Evolutionary conservation across 2,329 filamentous ascomycete species (phyloP), one percentile per base, ranked within the genome.

Genomic region (Xylariales sp.): DNA sequence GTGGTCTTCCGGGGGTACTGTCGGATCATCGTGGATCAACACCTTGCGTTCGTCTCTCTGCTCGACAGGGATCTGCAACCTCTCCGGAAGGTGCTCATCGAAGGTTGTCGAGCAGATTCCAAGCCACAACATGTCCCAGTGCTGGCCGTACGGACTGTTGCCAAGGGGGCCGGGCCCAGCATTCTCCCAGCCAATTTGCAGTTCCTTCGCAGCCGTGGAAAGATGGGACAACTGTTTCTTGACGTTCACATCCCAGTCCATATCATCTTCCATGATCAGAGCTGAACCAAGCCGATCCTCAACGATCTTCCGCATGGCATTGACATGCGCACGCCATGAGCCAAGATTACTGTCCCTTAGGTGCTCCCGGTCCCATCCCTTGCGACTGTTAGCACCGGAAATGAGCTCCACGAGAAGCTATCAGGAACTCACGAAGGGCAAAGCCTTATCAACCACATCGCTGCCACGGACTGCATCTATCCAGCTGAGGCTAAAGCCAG

Each of bases 91-190:
- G 20, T 50, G 36, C 42, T 54, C 46, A 4, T 60, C 58, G 39
- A 65, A 60, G 9, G 55, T 52, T 31, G 58, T 60, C 25, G 66
- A 66, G 50, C 72, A 76, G 44, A 70, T 68, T 19, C 73, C 73
- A 2, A 76, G 58, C 71, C 71, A 76, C 18, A 76, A 60, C 24
- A 76, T 52, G 48, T 78, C 73, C 73, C 72, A 77, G 45, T 66
- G 57, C 38, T 65, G 63, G 9, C 73, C 71, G 49, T 74, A 77
- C 0, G 73, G 69, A 2, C 63, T 24, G 10, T 15, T 5, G 6
- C 16, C 36, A 19, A 39, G 11, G 5, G 36, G 21, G 5, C 10
- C 16, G 9, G 25, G 14, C 14, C n/a, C 18, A 14, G 11, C 19
- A 14, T 37, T 44, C 22, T 19, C 48, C 36, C 9, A 20, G 6